Conservation (phyloP, 2,329 filamentous ascomycete genomes). For the Penicillium sp. region DNA sequence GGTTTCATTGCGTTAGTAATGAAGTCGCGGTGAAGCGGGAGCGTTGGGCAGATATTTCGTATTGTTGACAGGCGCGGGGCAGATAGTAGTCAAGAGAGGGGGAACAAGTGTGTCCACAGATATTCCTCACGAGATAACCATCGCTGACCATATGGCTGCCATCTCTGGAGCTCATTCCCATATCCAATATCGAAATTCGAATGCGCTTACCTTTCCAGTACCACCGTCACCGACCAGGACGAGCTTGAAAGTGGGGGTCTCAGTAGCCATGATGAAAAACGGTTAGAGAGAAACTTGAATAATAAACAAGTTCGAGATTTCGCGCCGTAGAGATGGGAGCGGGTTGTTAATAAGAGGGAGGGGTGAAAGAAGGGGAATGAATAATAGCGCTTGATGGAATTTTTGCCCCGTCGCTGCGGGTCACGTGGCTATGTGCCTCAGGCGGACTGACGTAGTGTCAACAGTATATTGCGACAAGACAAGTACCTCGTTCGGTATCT, state of each 20-base stretch:
- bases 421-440: slow-evolving; percentile 25
- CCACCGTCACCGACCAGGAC: slow-evolving; percentile 99
- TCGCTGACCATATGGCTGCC: not conserved
- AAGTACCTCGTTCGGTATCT: not conserved
- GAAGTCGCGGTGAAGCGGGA: slow-evolving; percentile 16
- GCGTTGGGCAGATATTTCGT: slow-evolving; percentile 28
- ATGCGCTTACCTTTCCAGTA: slow-evolving; percentile 86
- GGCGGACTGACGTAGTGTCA: slow-evolving; percentile 25
- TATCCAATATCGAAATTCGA: not conserved
- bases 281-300: slow-evolving; percentile 10
- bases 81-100: slow-evolving; percentile 11
- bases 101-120: not conserved
- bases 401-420: slow-evolving; percentile 27
- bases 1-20: slow-evolving; percentile 25
- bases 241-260: slow-evolving; percentile 92
- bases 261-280: slow-evolving; percentile 60
- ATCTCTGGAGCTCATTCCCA: slow-evolving; percentile 4
- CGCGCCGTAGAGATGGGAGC: slow-evolving; percentile 26
- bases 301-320: slow-evolving; percentile 15
- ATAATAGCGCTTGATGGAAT: slow-evolving; percentile 33
- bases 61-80: slow-evolving; percentile 30
- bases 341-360: slow-evolving; percentile 25
- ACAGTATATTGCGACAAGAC: not conserved
- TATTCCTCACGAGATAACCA: not conserved
- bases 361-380: slow-evolving; percentile 30